These are phyloP conservation scores for Globisporangium barbulae DNA, from an alignment of 352 stramenopile species.

Conservation along the genomic window DNA sequence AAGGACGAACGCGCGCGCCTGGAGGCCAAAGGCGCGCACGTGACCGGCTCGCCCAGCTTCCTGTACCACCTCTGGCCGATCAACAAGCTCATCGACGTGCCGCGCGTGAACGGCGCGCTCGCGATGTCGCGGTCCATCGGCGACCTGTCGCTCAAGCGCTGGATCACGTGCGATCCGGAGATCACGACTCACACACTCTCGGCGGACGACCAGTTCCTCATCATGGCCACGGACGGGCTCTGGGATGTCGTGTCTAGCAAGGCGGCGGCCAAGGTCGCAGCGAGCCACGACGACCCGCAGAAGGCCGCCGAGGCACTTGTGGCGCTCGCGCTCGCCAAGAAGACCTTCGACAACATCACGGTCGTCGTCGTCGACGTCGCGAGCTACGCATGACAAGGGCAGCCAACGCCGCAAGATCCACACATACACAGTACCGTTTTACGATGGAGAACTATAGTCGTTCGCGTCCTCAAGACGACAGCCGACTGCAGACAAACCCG, in stretches of 20 bases:
- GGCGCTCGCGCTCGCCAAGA: constrained; percentile 45
- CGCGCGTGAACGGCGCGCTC: constrained; percentile 74
- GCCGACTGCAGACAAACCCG: too few species aligned
- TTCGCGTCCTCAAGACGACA: too few species aligned
- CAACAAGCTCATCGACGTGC: constrained; percentile 74
- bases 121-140: constrained; percentile 84
- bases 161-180: constrained; percentile 77
- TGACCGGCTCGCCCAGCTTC: constrained; percentile 65
- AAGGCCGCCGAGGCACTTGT: constrained; percentile 57
- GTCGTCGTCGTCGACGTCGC: constrained; percentile 70
- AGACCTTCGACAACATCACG: constrained; percentile 77
- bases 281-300: constrained; percentile 49
- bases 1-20: constrained; percentile 72
- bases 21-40: constrained; percentile 58
- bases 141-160: constrained; percentile 72
- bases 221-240: constrained; percentile 77
- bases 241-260: constrained; percentile 83
- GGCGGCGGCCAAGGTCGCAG: constrained; percentile 51
- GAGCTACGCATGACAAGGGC: constrained; percentile 34
- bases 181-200: constrained; percentile 58
- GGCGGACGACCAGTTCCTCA: constrained; percentile 66
- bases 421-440: background rate
- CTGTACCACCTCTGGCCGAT: constrained; percentile 73
- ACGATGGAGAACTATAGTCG: background rate
- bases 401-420: background rate